Percentiles rank a stretch among this genome's conserved stretches.
These are phyloP conservation scores for Chaetomium sp. DNA, from an alignment of 2,329 filamentous ascomycete species.

Conservation along the genomic window DNA sequence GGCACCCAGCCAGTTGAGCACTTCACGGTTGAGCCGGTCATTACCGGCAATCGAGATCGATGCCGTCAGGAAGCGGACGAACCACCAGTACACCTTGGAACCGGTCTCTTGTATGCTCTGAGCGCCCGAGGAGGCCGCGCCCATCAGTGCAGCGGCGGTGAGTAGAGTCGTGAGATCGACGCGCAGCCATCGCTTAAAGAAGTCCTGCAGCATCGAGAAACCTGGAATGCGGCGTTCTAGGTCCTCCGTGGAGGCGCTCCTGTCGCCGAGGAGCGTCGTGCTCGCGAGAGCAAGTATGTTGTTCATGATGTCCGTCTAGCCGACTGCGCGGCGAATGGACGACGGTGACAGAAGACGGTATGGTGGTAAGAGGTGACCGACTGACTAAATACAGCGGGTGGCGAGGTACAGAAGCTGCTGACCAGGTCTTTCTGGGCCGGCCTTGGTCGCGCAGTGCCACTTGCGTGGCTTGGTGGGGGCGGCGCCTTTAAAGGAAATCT, in stretches of 20 bases:
- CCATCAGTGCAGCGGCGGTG: conserved; percentile 30
- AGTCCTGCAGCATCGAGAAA: conserved; percentile 27
- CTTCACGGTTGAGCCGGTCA: conserved; percentile 33
- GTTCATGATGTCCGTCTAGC: conserved; percentile 12
- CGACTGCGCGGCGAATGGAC: too few relatives aligned
- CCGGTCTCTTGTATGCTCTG: conserved; percentile 26
- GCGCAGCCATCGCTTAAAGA: conserved; percentile 31
- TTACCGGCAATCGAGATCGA: conserved; percentile 32
- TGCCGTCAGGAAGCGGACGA: conserved; percentile 33
- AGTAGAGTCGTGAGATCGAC: conserved; percentile 31
- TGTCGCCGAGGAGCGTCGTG: conserved; percentile 15
- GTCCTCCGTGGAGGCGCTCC: conserved; percentile 14
- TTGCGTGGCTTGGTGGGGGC: too few relatives aligned
- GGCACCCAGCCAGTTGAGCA: conserved; percentile 34
- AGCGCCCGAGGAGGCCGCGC: conserved; percentile 29
- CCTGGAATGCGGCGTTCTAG: conserved; percentile 25
- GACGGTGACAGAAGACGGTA: too few relatives aligned
- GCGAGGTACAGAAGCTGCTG: too few relatives aligned
- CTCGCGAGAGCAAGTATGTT: conserved; percentile 19
- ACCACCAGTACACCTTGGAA: conserved; percentile 31
- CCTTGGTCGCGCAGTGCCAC: too few relatives aligned
- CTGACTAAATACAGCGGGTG: too few relatives aligned
- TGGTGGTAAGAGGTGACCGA: neutral
- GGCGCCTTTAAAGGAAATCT: too few relatives aligned
- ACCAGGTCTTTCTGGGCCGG: too few relatives aligned